Evolutionary conservation across 371 early-diverging fungal genomes (phyloP).

Genomic region (Rhizopus stolonifer): DNA sequence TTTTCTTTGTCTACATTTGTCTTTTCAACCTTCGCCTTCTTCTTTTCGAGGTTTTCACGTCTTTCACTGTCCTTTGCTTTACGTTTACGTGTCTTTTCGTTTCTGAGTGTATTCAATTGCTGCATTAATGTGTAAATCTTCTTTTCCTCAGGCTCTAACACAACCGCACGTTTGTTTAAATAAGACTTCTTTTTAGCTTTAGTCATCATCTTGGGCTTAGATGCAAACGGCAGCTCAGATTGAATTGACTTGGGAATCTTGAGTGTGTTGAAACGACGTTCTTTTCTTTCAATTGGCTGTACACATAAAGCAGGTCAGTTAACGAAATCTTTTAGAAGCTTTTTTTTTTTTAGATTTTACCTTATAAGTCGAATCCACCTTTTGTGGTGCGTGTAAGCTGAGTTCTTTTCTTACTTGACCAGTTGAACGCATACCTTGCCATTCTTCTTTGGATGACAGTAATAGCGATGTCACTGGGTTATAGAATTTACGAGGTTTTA

Average conservation of each 20-base stretch:
- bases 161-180: conserved; percentile 78
- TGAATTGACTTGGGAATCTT: conserved; percentile 82
- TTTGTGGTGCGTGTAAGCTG: conserved; percentile 64
- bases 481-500: conserved; percentile 91
- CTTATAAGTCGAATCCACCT: conserved; percentile 84
- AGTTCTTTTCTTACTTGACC: conserved; percentile 87
- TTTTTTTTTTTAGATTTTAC: conserved; percentile 22
- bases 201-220: conserved; percentile 78
- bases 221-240: conserved; percentile 86
- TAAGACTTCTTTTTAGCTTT: conserved; percentile 51
- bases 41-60: conserved; percentile 47
- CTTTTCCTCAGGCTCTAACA: conserved; percentile 87
- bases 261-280: conserved; percentile 83
- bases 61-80: conserved; percentile 64
- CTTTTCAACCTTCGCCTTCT: conserved; percentile 59
- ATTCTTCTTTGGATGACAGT: conserved; percentile 64
- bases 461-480: conserved; percentile 93
- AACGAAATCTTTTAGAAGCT: neutral
- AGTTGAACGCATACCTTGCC: conserved; percentile 91
- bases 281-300: conserved; percentile 79
- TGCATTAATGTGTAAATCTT: conserved; percentile 81
- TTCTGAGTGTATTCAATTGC: conserved; percentile 83
- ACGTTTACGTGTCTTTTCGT: conserved; percentile 78
- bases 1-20: conserved; percentile 41
- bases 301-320: too few species aligned